Evolutionary conservation across 306 rosid species (phyloP), one percentile per base, ranked within the genome.

Genomic region (Cicer pinnatifidum): DNA sequence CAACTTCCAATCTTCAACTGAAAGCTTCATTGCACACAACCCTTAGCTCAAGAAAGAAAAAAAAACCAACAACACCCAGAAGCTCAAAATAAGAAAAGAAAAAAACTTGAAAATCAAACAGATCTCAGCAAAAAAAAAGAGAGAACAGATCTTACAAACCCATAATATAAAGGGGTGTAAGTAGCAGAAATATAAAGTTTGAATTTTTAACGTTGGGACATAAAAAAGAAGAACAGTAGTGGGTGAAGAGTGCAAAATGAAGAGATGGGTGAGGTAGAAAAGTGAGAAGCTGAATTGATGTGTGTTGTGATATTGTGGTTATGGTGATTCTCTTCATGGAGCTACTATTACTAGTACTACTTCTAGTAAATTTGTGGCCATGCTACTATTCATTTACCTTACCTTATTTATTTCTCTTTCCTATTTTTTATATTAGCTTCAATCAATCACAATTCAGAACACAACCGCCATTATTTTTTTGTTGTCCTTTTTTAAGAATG

Each of bases 381-480:
- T 84, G 79, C 60, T 58, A 82, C 85, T 84, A 74, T 83, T 82
- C 86, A 86, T 86, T 89, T 81, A 64, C 85, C 70, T 59, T 59
- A 59, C 9, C 52, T 35, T 38, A 40, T 68, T 77, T 71, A 74
- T 63, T 80, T 69, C 48, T 51, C 70, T 57, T 58, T 76, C 23
- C 37, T 2, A 13, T 8, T 3, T 54, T 19, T 10, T 23, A 10
- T 48, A 50, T 66, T 50, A 16, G 70, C 46, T 77, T 72, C 84
- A 93, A 87, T 89, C 92, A 89, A 88, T 91, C 89, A 84, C 79
- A 68, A 28, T 28, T 28, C 35, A 82, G 75, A 72, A 83, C 85
- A 67, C 90, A 89, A 91, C 97, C 86, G 88, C 90, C 91, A 91
- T 80, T 88, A 88, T 86, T 89, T 86, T 75, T 85, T 37, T 13